These are phyloP conservation scores for Penstemon newberryi DNA, from an alignment of 257 asterid species.

Conservation along the genomic window DNA sequence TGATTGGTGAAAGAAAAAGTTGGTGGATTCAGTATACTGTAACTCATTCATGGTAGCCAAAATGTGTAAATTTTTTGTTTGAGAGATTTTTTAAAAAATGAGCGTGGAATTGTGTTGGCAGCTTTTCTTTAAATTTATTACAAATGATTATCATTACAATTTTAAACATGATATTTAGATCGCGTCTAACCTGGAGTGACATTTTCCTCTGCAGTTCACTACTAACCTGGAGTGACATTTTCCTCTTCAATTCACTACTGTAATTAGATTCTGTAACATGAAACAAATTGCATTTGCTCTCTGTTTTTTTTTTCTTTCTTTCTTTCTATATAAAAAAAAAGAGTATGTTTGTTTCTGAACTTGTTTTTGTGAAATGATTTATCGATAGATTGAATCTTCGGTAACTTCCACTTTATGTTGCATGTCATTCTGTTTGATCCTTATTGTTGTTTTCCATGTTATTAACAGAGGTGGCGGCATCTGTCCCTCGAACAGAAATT, in stretches of 20 bases:
- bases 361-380: too few species aligned
- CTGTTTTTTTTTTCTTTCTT: too few species aligned
- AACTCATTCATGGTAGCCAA: background rate
- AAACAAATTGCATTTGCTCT: slow-evolving; percentile 3
- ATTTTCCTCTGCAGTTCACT: background rate
- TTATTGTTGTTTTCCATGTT: slow-evolving; percentile 15
- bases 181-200: background rate
- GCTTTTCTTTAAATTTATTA: too few species aligned
- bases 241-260: slow-evolving; percentile 6
- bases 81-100: background rate
- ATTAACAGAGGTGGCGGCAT: slow-evolving; percentile 78
- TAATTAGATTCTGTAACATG: slow-evolving; percentile 6
- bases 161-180: slow-evolving; percentile 3
- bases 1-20: slow-evolving; percentile 2
- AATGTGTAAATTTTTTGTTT: background rate
- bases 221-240: slow-evolving; percentile 5
- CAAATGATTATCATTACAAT: background rate
- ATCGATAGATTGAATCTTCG: too few species aligned
- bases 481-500: slow-evolving; percentile 73
- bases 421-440: slow-evolving; percentile 12
- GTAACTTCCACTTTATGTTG: slow-evolving; percentile 2
- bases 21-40: background rate
- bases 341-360: too few species aligned
- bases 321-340: too few species aligned
- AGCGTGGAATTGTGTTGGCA: background rate